These are phyloP conservation scores for Didymosphaeria variabile DNA, from an alignment of 2,329 filamentous ascomycete genomes.

Conservation along the genomic window DNA sequence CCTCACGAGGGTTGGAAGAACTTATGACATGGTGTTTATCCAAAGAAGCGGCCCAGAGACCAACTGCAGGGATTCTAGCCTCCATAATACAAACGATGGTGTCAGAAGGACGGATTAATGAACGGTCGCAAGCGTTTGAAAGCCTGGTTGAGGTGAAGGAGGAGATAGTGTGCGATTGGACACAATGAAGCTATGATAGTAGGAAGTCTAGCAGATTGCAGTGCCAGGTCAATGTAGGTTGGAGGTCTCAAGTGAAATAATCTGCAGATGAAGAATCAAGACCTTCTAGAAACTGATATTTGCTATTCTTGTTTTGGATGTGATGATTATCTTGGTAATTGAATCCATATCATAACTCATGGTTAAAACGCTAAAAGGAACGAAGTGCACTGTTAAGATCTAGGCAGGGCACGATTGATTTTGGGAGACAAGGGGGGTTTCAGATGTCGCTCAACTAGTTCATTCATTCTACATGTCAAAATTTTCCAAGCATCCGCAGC, in stretches of 20 bases:
- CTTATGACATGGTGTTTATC: not conserved
- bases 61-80: slow-evolving; percentile 1
- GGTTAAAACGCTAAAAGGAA: no score
- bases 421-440: not conserved
- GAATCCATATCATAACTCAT: no score
- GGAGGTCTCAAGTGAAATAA: no score
- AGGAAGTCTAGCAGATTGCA: not conserved
- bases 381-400: no score
- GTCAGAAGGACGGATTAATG: not conserved
- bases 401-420: no score
- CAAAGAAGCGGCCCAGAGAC: not conserved
- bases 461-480: not conserved
- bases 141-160: not conserved
- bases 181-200: not conserved
- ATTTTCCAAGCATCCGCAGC: not conserved
- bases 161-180: not conserved
- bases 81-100: not conserved
- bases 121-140: not conserved
- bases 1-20: not conserved
- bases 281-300: no score
- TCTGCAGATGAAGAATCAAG: no score
- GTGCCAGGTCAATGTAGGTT: not conserved
- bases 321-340: no score
- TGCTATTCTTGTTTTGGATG: no score
- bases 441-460: not conserved